These are phyloP conservation scores for Podosphaera aphanis DNA, from an alignment of 2,329 filamentous ascomycete species.

Conservation along the genomic window DNA sequence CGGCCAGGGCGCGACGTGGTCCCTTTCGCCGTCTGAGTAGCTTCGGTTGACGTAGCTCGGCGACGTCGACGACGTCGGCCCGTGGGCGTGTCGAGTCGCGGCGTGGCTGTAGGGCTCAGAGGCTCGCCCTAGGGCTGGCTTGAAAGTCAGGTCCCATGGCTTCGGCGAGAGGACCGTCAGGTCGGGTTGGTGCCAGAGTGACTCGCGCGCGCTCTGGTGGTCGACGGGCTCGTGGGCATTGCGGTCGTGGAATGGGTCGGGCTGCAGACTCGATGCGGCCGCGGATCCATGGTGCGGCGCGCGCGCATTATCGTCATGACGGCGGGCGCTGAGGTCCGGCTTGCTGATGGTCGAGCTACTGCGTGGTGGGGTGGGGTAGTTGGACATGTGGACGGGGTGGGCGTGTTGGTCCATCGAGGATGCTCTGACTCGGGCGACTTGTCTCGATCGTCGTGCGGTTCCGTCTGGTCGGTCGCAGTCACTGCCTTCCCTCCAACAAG, in stretches of 20 bases:
- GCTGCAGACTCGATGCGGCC: not conserved
- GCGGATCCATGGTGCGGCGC: not conserved
- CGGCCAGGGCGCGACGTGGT: conserved; percentile 1
- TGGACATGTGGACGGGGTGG: not conserved
- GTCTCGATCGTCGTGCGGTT: not conserved
- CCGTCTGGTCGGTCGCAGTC: not conserved
- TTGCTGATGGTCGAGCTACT: conserved; percentile 5
- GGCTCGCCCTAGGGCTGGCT: not conserved
- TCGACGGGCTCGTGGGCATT: not conserved
- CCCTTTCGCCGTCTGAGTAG: not conserved
- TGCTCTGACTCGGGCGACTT: not conserved
- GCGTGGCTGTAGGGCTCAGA: not conserved
- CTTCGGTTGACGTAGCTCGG: not conserved
- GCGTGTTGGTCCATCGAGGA: not conserved
- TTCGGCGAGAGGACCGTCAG: not conserved
- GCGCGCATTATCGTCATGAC: no score
- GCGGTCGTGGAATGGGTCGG: not conserved
- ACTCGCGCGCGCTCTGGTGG: not conserved
- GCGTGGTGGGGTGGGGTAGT: conserved; percentile 6
- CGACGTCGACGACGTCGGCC: not conserved
- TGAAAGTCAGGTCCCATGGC: conserved; percentile 3
- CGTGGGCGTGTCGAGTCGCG: not conserved
- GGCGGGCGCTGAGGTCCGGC: no score
- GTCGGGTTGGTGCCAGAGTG: not conserved
- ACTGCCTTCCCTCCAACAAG: no score